A percentile compares a stretch with the other conserved stretches of the same genome.
Evolutionary conservation across 1,284 basidiomycete species (phyloP).

Genomic region (Cerioporus squamosus): DNA sequence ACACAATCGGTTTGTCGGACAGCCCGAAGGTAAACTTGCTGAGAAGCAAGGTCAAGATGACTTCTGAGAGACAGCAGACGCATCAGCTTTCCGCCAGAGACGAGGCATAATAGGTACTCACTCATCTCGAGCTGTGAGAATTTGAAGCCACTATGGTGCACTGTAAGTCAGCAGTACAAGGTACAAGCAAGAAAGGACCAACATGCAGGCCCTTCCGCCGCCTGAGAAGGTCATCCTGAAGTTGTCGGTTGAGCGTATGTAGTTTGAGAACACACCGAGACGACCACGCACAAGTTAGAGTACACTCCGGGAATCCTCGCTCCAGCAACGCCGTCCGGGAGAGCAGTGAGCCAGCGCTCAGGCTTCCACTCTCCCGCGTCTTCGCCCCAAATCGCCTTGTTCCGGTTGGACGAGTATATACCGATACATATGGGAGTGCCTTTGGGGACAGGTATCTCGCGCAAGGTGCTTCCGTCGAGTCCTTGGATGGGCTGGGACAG

Average conservation of each 20-base stretch:
- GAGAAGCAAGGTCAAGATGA: constrained; percentile 12
- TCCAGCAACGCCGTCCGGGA: constrained; percentile 4
- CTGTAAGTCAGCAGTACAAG: background rate
- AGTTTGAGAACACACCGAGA: too few relatives aligned
- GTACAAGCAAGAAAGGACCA: background rate
- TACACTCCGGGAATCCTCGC: constrained; percentile 19
- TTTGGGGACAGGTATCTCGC: constrained; percentile 11
- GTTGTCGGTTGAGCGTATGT: too few relatives aligned
- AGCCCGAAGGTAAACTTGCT: constrained; percentile 13
- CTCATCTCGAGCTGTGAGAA: constrained; percentile 27
- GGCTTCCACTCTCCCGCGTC: constrained; percentile 15
- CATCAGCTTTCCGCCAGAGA: background rate
- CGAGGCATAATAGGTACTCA: background rate
- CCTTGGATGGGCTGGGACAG: constrained; percentile 7
- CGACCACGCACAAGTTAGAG: constrained; percentile 18
- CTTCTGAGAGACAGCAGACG: constrained; percentile 1
- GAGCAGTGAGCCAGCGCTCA: constrained; percentile 9
- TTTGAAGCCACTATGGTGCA: constrained; percentile 16
- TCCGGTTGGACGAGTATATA: constrained; percentile 7
- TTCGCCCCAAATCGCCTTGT: constrained; percentile 47
- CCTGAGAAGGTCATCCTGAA: constrained; percentile 29
- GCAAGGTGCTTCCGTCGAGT: constrained; percentile 1
- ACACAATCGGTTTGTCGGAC: constrained; percentile 21
- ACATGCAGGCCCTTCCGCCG: constrained; percentile 30
- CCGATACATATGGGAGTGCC: constrained; percentile 8